Conservation (phyloP, 257 asterid genomes). For the Przewalskia tangutica region DNA sequence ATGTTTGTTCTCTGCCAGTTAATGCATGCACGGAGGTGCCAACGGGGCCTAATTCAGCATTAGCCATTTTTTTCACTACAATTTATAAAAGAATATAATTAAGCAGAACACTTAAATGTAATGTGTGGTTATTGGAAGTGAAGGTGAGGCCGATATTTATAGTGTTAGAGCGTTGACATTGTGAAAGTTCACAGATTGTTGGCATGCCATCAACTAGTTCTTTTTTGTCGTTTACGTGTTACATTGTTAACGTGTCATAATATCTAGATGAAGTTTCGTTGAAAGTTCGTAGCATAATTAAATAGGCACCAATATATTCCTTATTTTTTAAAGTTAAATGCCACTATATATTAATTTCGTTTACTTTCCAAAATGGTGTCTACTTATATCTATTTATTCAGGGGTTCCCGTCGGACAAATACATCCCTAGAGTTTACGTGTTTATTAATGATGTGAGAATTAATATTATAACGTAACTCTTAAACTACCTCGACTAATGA, state of each 20-base stretch:
- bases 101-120: neutral
- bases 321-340: neutral
- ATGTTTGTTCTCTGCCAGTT: conserved; percentile 8
- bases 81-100: neutral
- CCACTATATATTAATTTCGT: neutral
- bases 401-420: neutral
- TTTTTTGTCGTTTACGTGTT: neutral
- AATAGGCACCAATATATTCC: neutral
- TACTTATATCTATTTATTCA: neutral
- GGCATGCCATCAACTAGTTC: neutral
- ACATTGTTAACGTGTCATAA: neutral
- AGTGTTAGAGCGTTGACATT: neutral
- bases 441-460: no score
- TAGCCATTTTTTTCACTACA: neutral
- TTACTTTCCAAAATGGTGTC: neutral
- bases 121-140: neutral
- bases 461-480: no score
- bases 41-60: neutral
- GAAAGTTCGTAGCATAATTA: neutral
- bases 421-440: no score
- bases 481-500: no score
- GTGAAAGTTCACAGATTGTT: neutral
- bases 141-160: neutral
- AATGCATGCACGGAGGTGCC: neutral
- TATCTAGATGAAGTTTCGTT: neutral